Conservation (phyloP, 1,284 basidiomycete genomes). For the Fistulina hepatica region DNA sequence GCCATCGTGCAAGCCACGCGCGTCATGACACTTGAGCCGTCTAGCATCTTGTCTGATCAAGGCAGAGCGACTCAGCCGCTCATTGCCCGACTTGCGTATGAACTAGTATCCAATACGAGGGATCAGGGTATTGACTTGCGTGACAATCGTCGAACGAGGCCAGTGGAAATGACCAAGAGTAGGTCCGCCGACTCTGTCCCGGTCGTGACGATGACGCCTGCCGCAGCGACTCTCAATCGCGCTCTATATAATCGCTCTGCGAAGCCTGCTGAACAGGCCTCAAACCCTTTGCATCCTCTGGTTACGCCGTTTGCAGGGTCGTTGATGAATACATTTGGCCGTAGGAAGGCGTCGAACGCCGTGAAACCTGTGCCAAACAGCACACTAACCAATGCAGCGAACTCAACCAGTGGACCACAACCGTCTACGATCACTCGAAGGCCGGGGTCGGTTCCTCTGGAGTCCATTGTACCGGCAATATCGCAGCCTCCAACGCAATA, state of each 20-base stretch:
- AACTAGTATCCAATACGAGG: slow-evolving; percentile 62
- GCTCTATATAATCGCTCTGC: no score
- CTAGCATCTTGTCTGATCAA: slow-evolving; percentile 62
- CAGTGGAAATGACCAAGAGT: slow-evolving; percentile 6
- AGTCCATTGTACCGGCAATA: slow-evolving; percentile 79
- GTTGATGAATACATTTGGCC: no score
- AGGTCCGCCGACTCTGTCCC: no score
- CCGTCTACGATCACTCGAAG: slow-evolving; percentile 20
- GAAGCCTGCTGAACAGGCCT: no score
- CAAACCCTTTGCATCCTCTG: no score
- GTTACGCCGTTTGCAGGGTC: no score
- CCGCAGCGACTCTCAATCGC: slow-evolving; percentile 35
- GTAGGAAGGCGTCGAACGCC: no score
- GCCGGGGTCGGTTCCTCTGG: slow-evolving; percentile 69
- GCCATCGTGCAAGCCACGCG: slow-evolving; percentile 80
- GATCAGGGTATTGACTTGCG: slow-evolving; percentile 53
- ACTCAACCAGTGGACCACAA: slow-evolving; percentile 19
- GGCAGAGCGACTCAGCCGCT: slow-evolving; percentile 51
- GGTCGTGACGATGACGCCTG: no score
- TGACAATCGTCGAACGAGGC: no score
- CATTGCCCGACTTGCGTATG: slow-evolving; percentile 57
- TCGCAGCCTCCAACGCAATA: slow-evolving; percentile 82
- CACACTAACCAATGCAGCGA: no score
- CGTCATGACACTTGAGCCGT: slow-evolving; percentile 74
- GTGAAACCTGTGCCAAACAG: no score